Percentiles rank a stretch among this genome's conserved stretches.
These are phyloP conservation scores for Collybiopsis luxurians DNA, from an alignment of 768 basidiomycete species.

Conservation along the genomic window DNA sequence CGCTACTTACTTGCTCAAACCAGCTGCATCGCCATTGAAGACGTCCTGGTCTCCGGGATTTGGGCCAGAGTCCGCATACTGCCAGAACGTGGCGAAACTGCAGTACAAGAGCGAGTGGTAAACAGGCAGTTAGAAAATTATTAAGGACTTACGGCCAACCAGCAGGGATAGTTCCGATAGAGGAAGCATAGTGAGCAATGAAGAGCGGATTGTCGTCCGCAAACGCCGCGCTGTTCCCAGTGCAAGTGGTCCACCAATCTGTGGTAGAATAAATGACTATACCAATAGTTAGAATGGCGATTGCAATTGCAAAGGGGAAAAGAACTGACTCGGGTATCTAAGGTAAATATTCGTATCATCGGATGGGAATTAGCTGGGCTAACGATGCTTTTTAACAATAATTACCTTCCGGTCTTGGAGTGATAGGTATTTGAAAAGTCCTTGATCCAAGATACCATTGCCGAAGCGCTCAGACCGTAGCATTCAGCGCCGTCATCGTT, in stretches of 20 bases:
- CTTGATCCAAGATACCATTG: slow-evolving; percentile 63
- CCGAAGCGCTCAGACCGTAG: slow-evolving; percentile 48
- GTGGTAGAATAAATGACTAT: slow-evolving; percentile 62
- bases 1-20: slow-evolving; percentile 32
- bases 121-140: too few relatives aligned
- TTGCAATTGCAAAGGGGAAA: not conserved
- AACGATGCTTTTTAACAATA: too few relatives aligned
- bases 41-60: slow-evolving; percentile 57
- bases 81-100: slow-evolving; percentile 57
- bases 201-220: slow-evolving; percentile 52
- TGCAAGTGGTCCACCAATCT: slow-evolving; percentile 68
- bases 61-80: slow-evolving; percentile 52
- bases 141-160: slow-evolving; percentile 44
- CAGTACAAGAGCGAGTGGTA: too few relatives aligned
- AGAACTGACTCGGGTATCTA: slow-evolving; percentile 39
- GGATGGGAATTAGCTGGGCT: too few relatives aligned
- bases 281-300: not conserved
- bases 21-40: slow-evolving; percentile 52
- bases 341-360: not conserved
- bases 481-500: slow-evolving; percentile 50
- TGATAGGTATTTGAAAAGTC: slow-evolving; percentile 64
- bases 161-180: slow-evolving; percentile 52
- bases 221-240: slow-evolving; percentile 55
- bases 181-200: slow-evolving; percentile 53
- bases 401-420: slow-evolving; percentile 43